A percentile compares a stretch with the other conserved stretches of the same genome.
Evolutionary conservation across 768 basidiomycete species (phyloP).

Genomic region (Mycena maculata): DNA sequence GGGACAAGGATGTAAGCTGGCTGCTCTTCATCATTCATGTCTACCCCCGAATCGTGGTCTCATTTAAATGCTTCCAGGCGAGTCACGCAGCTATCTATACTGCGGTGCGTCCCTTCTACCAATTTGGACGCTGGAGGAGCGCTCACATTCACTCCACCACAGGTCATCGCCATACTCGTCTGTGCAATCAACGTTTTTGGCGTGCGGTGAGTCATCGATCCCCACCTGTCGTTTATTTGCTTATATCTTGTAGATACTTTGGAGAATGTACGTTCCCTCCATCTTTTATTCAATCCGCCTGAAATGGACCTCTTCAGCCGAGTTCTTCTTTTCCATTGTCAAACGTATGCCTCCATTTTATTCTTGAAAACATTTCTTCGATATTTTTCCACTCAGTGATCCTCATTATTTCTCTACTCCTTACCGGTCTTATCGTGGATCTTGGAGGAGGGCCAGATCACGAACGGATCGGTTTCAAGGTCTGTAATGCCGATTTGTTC

Average conservation of each 20-base stretch:
- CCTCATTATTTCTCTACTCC: constrained; percentile 70
- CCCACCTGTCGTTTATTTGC: background rate
- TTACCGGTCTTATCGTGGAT: constrained; percentile 76
- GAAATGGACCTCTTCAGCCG: constrained; percentile 52
- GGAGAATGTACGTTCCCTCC: constrained; percentile 63
- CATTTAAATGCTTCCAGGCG: constrained; percentile 44
- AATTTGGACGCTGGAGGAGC: background rate
- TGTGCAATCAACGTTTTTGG: constrained; percentile 77
- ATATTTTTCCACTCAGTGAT: constrained; percentile 54
- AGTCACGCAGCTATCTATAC: constrained; percentile 68
- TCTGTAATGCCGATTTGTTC: constrained; percentile 43
- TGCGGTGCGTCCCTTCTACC: constrained; percentile 48
- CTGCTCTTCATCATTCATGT: constrained; percentile 30
- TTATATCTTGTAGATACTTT: constrained; percentile 58
- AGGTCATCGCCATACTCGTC: constrained; percentile 66
- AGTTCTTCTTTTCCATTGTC: constrained; percentile 74
- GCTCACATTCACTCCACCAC: background rate
- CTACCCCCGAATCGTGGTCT: background rate
- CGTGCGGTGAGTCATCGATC: constrained; percentile 59
- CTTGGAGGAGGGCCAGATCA: constrained; percentile 81
- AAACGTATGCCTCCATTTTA: constrained; percentile 57
- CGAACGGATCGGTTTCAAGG: constrained; percentile 76
- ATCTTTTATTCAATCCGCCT: background rate
- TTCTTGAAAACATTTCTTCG: background rate
- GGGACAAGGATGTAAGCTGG: constrained; percentile 76